Base-by-base conservation (phyloP, 2,329 filamentous ascomycete genomes). In the Beauveria caledonica region DNA sequence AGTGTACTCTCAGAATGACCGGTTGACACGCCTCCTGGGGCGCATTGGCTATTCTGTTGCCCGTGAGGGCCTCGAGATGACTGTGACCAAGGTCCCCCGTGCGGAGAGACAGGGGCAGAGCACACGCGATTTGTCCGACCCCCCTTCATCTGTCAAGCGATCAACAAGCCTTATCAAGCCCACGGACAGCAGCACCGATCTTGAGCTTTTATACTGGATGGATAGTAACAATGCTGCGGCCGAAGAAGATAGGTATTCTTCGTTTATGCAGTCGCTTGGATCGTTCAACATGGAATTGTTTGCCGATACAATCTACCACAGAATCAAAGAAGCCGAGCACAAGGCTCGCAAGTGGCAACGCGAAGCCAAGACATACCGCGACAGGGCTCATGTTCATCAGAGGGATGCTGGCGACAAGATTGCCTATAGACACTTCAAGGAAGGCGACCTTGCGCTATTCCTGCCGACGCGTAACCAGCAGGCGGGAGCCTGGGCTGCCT, bases 351-450 rank as follows among this genome's bases (percentile, higher is more conserved):
- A 96, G 74, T 92, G 92, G 79, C 92, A 94, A 68, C 90, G 90
- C 62, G 94, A 99, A 70, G 87, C 90, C 33, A 86, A 91, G 39
- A 83, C 85, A 1, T 97, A 96, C 68, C 85, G 93, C 13, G 94
- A 97, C 65, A 92, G 92, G 70, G 88, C 90, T 9, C 89, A 95
- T 66, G 78, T 82, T 15, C 79, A 87, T 50, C 90, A 95, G 65
- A 88, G 87, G 68, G 94, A 97, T 68, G 86, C 90, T 0, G 90
- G 96, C 67, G 90, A 96, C 66, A 97, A 97, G 78, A 97, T 99
- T 69, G 92, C 94, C 2, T 97, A 94, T 71, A 88, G 88, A 63
- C 87, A 93, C 55, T 99, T 99, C 78, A 97, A 97, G 70, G 92
- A 97, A 73, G 93, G 94, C 8, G 94, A 99, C 69, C 80, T 99